These are phyloP conservation scores for Xylaria cubensis DNA, from an alignment of 495 filamentous ascomycete species.

Conservation along the genomic window DNA sequence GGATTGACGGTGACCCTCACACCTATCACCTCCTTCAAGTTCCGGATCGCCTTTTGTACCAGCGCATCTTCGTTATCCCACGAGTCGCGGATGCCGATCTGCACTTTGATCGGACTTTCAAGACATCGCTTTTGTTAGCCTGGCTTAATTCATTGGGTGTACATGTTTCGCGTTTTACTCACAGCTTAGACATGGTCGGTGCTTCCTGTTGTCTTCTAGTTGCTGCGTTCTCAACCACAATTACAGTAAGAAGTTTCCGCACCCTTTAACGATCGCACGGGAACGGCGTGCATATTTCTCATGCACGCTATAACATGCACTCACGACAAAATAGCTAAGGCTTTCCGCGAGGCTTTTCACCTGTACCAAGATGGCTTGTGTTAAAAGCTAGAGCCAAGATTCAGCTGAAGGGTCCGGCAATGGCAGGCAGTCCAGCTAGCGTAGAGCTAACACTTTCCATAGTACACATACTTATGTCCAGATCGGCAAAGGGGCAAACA, in stretches of 20 bases:
- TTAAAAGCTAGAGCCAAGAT: conserved; percentile 4
- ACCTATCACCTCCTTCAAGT: conserved; percentile 39
- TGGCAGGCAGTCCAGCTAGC: neutral
- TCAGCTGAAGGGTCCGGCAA: conserved; percentile 8
- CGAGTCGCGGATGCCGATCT: conserved; percentile 46
- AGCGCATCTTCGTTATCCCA: conserved; percentile 40
- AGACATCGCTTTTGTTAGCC: neutral
- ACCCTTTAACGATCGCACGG: neutral
- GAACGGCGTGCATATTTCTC: neutral
- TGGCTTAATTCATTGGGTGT: neutral
- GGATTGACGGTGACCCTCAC: conserved; percentile 41
- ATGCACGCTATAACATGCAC: neutral
- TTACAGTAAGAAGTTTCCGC: neutral
- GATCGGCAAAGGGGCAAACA: neutral
- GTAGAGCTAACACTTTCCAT: neutral
- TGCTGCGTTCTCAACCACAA: neutral
- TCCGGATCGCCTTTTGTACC: conserved; percentile 32
- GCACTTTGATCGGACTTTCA: conserved; percentile 45
- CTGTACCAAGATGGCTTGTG: neutral
- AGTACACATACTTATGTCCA: neutral
- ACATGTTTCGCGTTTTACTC: neutral
- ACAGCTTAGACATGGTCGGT: conserved; percentile 21
- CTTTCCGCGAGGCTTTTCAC: neutral
- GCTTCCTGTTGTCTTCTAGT: neutral
- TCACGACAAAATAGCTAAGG: neutral